phyloP scores from a whole-genome alignment of 768 basidiomycete genomes.

The Sarcodon sp. region DNA sequence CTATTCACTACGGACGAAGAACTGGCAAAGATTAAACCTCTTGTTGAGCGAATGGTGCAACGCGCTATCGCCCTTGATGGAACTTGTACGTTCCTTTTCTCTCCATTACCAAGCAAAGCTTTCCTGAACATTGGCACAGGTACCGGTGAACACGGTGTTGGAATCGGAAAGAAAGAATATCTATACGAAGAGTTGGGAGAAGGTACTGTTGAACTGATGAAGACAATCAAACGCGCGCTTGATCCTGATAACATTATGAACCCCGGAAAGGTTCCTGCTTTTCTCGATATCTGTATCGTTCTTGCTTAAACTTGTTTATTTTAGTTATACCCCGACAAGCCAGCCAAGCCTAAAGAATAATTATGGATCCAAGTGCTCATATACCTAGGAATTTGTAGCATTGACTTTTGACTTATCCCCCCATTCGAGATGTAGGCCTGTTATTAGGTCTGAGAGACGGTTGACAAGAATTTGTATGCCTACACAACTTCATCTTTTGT shows the following conservation, averaged over 20 bases:
- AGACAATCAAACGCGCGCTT: constrained; percentile 58
- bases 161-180: constrained; percentile 73
- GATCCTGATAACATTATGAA: constrained; percentile 74
- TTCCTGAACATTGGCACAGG: constrained; percentile 22
- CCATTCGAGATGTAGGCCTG: too few species aligned
- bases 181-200: constrained; percentile 72
- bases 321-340: too few species aligned
- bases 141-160: constrained; percentile 82
- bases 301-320: too few species aligned
- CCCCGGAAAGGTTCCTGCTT: constrained; percentile 55
- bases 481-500: too few species aligned
- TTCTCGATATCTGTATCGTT: too few species aligned
- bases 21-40: constrained; percentile 16
- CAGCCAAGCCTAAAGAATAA: too few species aligned
- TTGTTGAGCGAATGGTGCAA: constrained; percentile 48
- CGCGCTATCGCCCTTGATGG: constrained; percentile 62
- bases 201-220: constrained; percentile 79
- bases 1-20: constrained; percentile 24
- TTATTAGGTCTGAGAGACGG: too few species aligned
- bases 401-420: too few species aligned
- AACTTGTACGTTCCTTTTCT: constrained; percentile 40
- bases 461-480: too few species aligned
- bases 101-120: not conserved
- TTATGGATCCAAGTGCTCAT: too few species aligned
- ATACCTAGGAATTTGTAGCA: too few species aligned